A percentile compares a stretch with the other conserved stretches of the same genome.
Evolutionary conservation across 495 filamentous ascomycete genomes (phyloP).

Genomic region (Neurospora discreta): DNA sequence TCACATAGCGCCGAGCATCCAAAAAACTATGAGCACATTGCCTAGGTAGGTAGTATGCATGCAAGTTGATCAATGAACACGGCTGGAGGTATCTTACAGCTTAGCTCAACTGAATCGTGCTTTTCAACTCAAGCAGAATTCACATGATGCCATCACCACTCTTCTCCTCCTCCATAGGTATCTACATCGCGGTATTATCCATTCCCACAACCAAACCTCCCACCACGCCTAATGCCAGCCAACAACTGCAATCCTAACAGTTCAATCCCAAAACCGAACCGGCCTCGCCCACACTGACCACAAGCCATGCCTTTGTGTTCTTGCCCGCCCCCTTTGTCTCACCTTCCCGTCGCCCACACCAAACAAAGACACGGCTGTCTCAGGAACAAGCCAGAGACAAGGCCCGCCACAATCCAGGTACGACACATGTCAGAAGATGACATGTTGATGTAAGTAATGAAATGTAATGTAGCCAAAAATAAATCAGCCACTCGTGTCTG

Average conservation of each 20-base stretch:
- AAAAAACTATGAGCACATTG: too few relatives aligned
- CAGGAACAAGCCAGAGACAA: not conserved
- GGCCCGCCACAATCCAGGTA: not conserved
- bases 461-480: not conserved
- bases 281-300: too few relatives aligned
- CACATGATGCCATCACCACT: not conserved
- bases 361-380: not conserved
- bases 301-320: not conserved
- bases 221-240: not conserved
- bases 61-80: fast-evolving
- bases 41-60: not conserved
- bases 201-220: not conserved
- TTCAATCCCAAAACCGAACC: not conserved
- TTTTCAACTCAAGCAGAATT: not conserved
- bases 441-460: too few relatives aligned
- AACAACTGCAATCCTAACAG: not conserved
- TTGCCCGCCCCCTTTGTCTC: not conserved
- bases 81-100: not conserved
- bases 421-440: not conserved
- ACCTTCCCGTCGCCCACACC: not conserved
- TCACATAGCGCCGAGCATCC: too few relatives aligned
- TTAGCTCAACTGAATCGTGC: not conserved
- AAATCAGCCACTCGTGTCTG: not conserved
- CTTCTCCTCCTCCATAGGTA: not conserved
- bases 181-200: not conserved